Conservation (phyloP, 345 rosid genomes). For the Microthlaspi erraticum region DNA sequence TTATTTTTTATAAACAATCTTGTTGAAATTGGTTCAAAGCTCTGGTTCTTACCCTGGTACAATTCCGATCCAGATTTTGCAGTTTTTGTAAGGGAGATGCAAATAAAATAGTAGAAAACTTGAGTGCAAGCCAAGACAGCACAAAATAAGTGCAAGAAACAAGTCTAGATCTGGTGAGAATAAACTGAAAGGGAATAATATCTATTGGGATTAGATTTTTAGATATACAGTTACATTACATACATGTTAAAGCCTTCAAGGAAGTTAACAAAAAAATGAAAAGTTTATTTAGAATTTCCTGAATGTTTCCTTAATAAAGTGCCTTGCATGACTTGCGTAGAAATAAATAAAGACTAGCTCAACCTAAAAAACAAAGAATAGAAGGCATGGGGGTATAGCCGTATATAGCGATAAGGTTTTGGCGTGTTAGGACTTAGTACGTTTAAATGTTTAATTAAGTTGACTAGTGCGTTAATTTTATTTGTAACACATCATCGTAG, state of each 20-base stretch:
- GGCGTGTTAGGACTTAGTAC: neutral
- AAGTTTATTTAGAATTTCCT: neutral
- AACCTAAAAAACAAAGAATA: neutral
- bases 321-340: neutral
- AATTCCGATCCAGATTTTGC: neutral
- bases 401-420: neutral
- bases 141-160: neutral
- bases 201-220: neutral
- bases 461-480: neutral
- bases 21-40: neutral
- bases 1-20: neutral
- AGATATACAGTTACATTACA: neutral
- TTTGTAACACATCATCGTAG: neutral
- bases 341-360: neutral
- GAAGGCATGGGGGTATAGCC: neutral
- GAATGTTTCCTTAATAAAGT: neutral
- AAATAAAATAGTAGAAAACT: neutral
- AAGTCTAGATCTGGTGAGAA: slow-evolving; percentile 9
- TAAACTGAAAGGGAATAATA: neutral
- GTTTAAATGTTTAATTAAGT: neutral
- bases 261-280: neutral
- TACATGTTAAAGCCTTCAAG: neutral
- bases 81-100: neutral
- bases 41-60: neutral
- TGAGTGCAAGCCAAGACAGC: neutral